Evolutionary conservation across 345 rosid species (phyloP), one percentile per base, ranked within the genome.

Genomic region (Populus alba): DNA sequence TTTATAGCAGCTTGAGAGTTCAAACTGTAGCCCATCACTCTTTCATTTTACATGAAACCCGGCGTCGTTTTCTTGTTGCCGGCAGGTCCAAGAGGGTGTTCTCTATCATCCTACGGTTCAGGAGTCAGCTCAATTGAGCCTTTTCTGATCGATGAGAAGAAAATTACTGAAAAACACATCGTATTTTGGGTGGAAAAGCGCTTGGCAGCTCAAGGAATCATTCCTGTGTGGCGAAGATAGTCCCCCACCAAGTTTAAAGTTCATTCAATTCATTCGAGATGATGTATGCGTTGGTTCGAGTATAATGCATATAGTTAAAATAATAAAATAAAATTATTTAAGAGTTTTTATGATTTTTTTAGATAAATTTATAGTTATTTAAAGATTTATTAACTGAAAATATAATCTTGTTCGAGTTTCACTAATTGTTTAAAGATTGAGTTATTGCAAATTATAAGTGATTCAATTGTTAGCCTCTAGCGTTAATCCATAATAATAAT

Each of bases 131-230:
- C 97, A 0, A 95, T 96, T 25, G 99, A 96, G 78, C 99, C 98
- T 4, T 96, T 96, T 86, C 98, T 92, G 1, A 75, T 96, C 1
- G 99, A 96, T 33, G 99, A 92, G 87, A 96, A 87, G 92, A 91
- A 86, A 85, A 88, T 91, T 51, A 96, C 99, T 0, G 91, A 90
- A 12, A 89, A 80, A 81, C 97, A 81, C 8, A 83, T 96, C 5
- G 92, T 93, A 23, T 96, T 96, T 82, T 96, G 99, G 98, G 94
- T 94, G 5, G 93, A 94, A 78, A 96, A 96, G 82, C 94, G 97
- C 29, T 89, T 96, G 59, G 99, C 97, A 18, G 98, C 99, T 11
- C 99, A 96, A 76, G 97, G 99, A 73, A 89, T 93, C 75, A 88
- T 92, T 70, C 97, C 96, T 1, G 99, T 92, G 51, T 91, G 98